Evolutionary conservation across 2,329 filamentous ascomycete species (phyloP).

Genomic region (Mariannaea sp.): DNA sequence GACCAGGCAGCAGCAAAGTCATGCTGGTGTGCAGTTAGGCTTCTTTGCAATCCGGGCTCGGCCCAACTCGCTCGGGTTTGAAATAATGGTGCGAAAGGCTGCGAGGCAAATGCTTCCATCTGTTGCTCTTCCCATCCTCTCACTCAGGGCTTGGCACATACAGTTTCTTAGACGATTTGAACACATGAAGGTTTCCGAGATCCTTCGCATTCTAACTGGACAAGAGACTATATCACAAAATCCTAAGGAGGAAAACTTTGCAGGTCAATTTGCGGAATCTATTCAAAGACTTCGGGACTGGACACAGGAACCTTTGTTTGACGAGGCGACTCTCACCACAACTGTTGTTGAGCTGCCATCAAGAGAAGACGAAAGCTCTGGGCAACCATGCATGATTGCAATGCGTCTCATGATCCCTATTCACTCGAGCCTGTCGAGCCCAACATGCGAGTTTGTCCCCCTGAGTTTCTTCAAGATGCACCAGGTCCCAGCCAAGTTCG

Average conservation of each 20-base stretch:
- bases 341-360: slow-evolving; percentile 51
- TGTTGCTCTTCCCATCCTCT: slow-evolving; percentile 56
- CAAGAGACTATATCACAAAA: slow-evolving; percentile 39
- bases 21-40: slow-evolving; percentile 60
- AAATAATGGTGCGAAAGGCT: slow-evolving; percentile 63
- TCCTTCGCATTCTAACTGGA: slow-evolving; percentile 43
- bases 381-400: slow-evolving; percentile 49
- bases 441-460: slow-evolving; percentile 63
- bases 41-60: slow-evolving; percentile 62
- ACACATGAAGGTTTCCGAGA: slow-evolving; percentile 45
- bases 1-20: slow-evolving; percentile 50
- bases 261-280: slow-evolving; percentile 49
- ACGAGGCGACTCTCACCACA: slow-evolving; percentile 52
- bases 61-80: slow-evolving; percentile 60
- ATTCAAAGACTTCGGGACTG: slow-evolving; percentile 48
- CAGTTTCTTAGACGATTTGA: slow-evolving; percentile 59
- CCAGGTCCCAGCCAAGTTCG: slow-evolving; percentile 65
- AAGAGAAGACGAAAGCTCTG: slow-evolving; percentile 24
- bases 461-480: slow-evolving; percentile 69
- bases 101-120: slow-evolving; percentile 65
- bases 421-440: slow-evolving; percentile 56
- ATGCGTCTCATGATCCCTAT: slow-evolving; percentile 67
- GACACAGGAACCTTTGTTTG: slow-evolving; percentile 51
- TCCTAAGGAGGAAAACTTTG: slow-evolving; percentile 51
- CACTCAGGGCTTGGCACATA: slow-evolving; percentile 59